Percentiles rank a stretch among this genome's conserved stretches.
Evolutionary conservation across 805 yeast species (phyloP).

Genomic region (Kuraishia ogatae): DNA sequence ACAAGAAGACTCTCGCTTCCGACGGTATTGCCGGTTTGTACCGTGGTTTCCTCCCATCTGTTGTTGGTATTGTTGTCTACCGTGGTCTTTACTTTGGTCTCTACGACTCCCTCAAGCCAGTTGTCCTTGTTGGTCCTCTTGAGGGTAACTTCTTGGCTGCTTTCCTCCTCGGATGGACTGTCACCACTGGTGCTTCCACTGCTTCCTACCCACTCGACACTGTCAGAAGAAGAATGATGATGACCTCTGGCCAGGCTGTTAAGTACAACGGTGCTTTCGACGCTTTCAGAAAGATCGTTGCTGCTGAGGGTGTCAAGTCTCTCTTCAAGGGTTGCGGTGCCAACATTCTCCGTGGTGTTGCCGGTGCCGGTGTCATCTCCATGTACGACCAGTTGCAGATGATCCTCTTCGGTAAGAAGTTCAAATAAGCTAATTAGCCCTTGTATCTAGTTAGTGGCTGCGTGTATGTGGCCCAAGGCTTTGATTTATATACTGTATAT

Average conservation of each 20-base stretch:
- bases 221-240: conserved; percentile 99
- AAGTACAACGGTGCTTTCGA: conserved; percentile 94
- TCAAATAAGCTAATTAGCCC: conserved; percentile 40
- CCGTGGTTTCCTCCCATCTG: conserved; percentile 99
- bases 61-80: conserved; percentile 95
- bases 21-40: conserved; percentile 98
- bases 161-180: conserved; percentile 95
- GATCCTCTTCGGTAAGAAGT: conserved; percentile 93
- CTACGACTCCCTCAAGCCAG: conserved; percentile 94
- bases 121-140: conserved; percentile 86
- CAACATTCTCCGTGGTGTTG: conserved; percentile 99
- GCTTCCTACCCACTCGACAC: conserved; percentile 99
- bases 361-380: conserved; percentile 99
- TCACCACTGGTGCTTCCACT: conserved; percentile 97
- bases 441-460: neutral
- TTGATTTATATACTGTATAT: neutral
- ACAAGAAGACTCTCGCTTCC: conserved; percentile 89
- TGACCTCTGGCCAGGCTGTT: conserved; percentile 98
- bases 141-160: conserved; percentile 94
- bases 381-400: conserved; percentile 95
- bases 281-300: conserved; percentile 85
- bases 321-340: conserved; percentile 99
- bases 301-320: conserved; percentile 89
- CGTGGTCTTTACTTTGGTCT: conserved; percentile 99
- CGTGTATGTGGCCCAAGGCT: neutral